Conservation (phyloP, 129 eudicot genomes). For the Smallanthus sonchifolius region DNA sequence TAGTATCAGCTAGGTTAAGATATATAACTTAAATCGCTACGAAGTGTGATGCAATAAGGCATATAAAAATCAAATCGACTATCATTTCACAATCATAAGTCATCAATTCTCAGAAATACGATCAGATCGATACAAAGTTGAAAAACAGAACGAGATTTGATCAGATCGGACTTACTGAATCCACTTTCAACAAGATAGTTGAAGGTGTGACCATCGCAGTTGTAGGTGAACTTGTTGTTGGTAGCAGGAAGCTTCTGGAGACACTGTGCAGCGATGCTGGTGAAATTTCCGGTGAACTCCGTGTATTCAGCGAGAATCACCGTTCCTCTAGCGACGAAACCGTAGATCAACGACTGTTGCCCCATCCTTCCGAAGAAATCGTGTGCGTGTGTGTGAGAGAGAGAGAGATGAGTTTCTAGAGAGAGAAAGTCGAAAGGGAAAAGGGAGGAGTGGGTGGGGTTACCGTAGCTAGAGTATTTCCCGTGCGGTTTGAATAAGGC, state of each 20-base stretch:
- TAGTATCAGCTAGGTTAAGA: background rate
- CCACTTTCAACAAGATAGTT: conserved; percentile 55
- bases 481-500: background rate
- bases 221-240: conserved; percentile 52
- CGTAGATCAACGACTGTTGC: conserved; percentile 50
- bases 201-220: conserved; percentile 59
- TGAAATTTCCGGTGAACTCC: conserved; percentile 56
- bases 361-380: conserved; percentile 28
- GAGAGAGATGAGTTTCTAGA: conserved; percentile 4
- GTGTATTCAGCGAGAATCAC: conserved; percentile 54
- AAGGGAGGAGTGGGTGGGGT: conserved; percentile 17
- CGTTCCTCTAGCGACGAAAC: conserved; percentile 55
- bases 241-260: conserved; percentile 61
- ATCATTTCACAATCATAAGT: conserved; percentile 3
- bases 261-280: conserved; percentile 48
- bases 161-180: conserved; percentile 46
- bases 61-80: background rate
- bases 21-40: background rate
- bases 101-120: background rate
- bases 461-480: background rate
- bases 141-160: background rate
- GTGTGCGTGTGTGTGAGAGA: background rate
- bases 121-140: conserved; percentile 4
- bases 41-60: background rate
- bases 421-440: conserved; percentile 26